Conservation (phyloP, 306 rosid genomes). For the Adenanthera pavonina region DNA sequence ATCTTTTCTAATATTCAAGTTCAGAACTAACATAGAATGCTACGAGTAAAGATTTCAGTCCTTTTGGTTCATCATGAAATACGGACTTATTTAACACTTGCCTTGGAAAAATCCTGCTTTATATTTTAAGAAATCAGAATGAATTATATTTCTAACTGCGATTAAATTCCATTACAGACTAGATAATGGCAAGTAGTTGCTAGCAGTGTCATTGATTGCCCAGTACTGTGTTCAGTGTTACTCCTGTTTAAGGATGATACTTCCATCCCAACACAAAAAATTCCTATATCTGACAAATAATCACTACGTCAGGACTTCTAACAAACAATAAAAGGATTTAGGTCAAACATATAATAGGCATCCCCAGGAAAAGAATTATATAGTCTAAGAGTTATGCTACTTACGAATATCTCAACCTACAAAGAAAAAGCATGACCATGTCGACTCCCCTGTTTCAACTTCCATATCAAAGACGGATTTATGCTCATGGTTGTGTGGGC, state of each 20-base stretch:
- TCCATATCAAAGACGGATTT: too few relatives aligned
- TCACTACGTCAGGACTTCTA: too few relatives aligned
- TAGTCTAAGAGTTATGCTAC: background rate
- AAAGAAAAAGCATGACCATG: background rate
- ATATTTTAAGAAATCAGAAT: background rate
- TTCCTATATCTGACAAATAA: too few relatives aligned
- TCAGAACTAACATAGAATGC: background rate
- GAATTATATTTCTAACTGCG: background rate
- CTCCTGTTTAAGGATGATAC: background rate
- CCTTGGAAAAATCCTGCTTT: background rate
- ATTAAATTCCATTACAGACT: constrained; percentile 7
- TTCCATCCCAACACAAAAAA: too few relatives aligned
- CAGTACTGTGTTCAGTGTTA: background rate
- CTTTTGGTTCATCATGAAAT: too few relatives aligned
- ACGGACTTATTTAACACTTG: background rate
- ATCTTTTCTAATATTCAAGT: background rate
- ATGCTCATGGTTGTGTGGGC: too few relatives aligned
- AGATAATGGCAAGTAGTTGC: background rate
- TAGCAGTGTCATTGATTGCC: background rate
- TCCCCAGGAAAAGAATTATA: too few relatives aligned
- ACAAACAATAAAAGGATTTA: too few relatives aligned
- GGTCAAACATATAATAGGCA: too few relatives aligned
- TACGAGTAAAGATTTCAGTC: too few relatives aligned
- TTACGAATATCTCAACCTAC: background rate
- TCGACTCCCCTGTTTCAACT: background rate